Evolutionary conservation across 257 asterid species (phyloP).

Genomic region (Gynochthodes officinalis): DNA sequence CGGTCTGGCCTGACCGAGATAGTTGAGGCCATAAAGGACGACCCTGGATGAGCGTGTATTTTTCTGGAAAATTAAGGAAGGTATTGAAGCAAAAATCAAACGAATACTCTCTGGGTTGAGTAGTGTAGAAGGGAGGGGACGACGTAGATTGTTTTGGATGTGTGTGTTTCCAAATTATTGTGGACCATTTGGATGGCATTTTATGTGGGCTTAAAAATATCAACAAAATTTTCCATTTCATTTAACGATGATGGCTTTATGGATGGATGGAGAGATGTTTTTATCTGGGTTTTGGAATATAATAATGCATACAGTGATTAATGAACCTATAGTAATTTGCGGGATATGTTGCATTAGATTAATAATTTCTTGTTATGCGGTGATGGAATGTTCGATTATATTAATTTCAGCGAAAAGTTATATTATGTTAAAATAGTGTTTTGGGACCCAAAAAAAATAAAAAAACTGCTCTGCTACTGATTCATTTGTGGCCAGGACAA

Average conservation of each 20-base stretch:
- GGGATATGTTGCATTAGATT: no score
- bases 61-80: not conserved
- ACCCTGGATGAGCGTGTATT: not conserved
- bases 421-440: no score
- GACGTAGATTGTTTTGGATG: slow-evolving; percentile 1
- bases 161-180: slow-evolving; percentile 9
- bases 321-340: no score
- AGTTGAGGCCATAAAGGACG: slow-evolving; percentile 91
- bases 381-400: no score
- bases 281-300: not conserved
- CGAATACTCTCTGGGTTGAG: not conserved
- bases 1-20: slow-evolving; percentile 73
- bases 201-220: not conserved
- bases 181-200: not conserved
- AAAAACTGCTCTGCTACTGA: not conserved
- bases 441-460: not conserved
- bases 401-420: no score
- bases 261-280: not conserved
- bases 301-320: no score
- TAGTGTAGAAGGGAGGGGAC: slow-evolving; percentile 3
- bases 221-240: not conserved
- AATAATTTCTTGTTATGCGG: no score
- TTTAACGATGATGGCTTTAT: not conserved
- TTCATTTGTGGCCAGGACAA: slow-evolving; percentile 14
- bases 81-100: not conserved